These are phyloP conservation scores for Amylocystis lapponica DNA, from an alignment of 768 basidiomycete genomes.

Conservation along the genomic window DNA sequence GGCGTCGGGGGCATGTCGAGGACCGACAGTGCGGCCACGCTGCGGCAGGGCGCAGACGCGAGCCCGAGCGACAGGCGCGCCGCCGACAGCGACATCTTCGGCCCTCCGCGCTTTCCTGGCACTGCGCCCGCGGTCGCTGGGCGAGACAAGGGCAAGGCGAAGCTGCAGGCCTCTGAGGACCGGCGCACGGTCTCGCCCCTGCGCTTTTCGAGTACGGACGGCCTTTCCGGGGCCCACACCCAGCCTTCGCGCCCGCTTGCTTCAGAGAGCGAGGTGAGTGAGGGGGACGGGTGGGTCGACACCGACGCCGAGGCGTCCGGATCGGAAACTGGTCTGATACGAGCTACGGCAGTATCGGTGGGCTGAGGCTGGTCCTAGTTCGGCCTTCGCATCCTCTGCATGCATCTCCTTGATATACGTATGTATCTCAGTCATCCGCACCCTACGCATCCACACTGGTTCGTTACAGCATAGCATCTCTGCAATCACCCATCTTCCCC, in stretches of 20 bases:
- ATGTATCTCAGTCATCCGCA: no score
- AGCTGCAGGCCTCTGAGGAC: not conserved
- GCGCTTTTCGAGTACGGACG: conserved; percentile 1
- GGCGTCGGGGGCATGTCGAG: not conserved
- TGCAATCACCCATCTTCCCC: no score
- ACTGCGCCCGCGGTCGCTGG: not conserved
- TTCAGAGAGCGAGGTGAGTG: conserved; percentile 12
- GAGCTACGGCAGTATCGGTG: no score
- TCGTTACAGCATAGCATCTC: no score
- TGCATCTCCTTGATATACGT: no score
- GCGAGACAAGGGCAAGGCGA: conserved; percentile 11
- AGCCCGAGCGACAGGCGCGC: not conserved
- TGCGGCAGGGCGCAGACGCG: not conserved
- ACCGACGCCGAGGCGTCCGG: conserved; percentile 33
- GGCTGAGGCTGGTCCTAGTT: no score
- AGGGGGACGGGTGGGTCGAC: conserved; percentile 33
- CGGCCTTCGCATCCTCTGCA: no score
- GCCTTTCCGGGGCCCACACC: no score
- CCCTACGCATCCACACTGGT: no score
- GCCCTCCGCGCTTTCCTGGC: not conserved
- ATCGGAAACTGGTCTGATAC: no score
- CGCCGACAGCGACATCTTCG: conserved; percentile 4
- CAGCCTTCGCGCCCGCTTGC: conserved; percentile 5
- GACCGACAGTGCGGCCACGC: not conserved
- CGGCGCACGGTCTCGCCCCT: conserved; percentile 8